Percentiles rank a stretch among this genome's conserved stretches.
phyloP scores from a whole-genome alignment of 164 flowering plant genomes.

The Vitis riparia region DNA sequence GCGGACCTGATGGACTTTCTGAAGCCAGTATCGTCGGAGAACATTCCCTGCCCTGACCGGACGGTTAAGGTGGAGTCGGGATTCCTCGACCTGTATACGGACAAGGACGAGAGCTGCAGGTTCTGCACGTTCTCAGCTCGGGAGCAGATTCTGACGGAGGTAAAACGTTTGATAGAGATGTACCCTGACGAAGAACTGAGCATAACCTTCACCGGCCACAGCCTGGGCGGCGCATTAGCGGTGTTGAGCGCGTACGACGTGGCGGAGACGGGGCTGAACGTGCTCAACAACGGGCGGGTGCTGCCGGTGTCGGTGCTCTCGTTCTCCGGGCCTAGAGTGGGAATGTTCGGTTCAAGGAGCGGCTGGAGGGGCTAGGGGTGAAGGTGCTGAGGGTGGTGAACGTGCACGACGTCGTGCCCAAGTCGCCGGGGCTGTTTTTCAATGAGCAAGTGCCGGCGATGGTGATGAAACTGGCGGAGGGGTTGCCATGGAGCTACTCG shows the following conservation, averaged over 20 bases:
- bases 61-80: slow-evolving; percentile 72
- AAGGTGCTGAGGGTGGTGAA: slow-evolving; percentile 79
- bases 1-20: slow-evolving; percentile 65
- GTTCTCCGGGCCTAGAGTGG: slow-evolving; percentile 78
- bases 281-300: slow-evolving; percentile 22
- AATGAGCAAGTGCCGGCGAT: slow-evolving; percentile 44
- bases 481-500: slow-evolving; percentile 67
- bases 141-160: slow-evolving; percentile 62
- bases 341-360: slow-evolving; percentile 57
- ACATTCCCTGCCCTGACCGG: slow-evolving; percentile 59
- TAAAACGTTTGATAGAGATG: slow-evolving; percentile 36
- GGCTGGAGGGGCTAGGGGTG: slow-evolving; percentile 56
- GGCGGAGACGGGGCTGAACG: slow-evolving; percentile 57
- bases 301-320: slow-evolving; percentile 57
- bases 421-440: slow-evolving; percentile 58
- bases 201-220: slow-evolving; percentile 78
- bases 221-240: slow-evolving; percentile 76
- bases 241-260: slow-evolving; percentile 73
- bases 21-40: slow-evolving; percentile 30
- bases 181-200: slow-evolving; percentile 65
- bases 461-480: slow-evolving; percentile 32
- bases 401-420: slow-evolving; percentile 68
- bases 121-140: slow-evolving; percentile 66
- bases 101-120: slow-evolving; percentile 47
- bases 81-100: slow-evolving; percentile 69